Evolutionary conservation across 768 basidiomycete genomes (phyloP), one percentile per base, ranked within the genome.

Genomic region (Xerocomellus dryophilus): DNA sequence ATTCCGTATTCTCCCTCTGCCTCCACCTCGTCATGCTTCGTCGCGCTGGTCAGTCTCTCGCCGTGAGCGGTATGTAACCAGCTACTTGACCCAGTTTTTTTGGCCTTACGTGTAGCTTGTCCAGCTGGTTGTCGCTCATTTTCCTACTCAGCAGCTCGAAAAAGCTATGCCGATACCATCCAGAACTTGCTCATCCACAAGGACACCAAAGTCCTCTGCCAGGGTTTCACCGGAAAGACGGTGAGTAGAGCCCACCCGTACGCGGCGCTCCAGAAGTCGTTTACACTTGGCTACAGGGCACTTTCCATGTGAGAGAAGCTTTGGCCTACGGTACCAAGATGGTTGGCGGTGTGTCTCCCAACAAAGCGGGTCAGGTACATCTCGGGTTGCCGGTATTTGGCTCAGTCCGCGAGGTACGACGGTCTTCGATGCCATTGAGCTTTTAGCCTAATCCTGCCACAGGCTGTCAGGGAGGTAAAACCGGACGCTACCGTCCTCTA

Each of bases 401-500:
- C 40, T 83, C 81, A 43, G 97, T 99, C 53, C 81, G 81, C 68
- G 96, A 98, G 79, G 94, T 93, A 62, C 68, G 67, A 40, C 9
- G 18, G 45, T 18, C n/a, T 21, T 59, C 8, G 25, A 51, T 50
- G 27, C 25, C 40, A 18, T 38, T 15, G 23, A 21, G 25, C 39
- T 34, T 51, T 50, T 51, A 17, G 18, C 44, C 58, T 48, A 47
- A 56, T 31, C 17, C 50, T 43, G 1, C 40, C 31, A 34, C 66
- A 97, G 93, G 96, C 97, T 40, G 93, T 95, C 57, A 76, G 81
- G 44, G 86, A 92, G 59, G 83, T 86, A 40, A 76, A 84, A 58
- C 97, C 97, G 11, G 96, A 98, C 65, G 97, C 97, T 27, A 87
- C 93, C 34, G 85, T 99, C 54, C 85, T 99, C 74, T 99, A 98